Evolutionary conservation across 495 filamentous ascomycete genomes (phyloP), one percentile per base, ranked within the genome.

Genomic region (Xylaria castorea): DNA sequence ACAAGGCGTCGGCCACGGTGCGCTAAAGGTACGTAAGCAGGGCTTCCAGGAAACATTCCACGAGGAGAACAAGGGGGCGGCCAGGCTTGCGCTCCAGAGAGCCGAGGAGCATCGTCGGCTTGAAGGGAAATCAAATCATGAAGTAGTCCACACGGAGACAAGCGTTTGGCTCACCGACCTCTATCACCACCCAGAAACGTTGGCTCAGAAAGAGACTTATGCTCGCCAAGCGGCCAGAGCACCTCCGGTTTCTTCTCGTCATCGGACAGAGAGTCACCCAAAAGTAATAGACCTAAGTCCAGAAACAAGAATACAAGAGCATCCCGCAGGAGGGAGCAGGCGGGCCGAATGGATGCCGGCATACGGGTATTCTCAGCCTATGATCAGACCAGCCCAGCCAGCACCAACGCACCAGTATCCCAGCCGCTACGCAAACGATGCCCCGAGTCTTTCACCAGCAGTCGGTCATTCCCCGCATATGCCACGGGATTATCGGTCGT

Each of bases 151-250:
- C 18, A 38, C 51, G 6, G 14, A 42, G n/a, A 68, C 58, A 2
- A 71, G 44, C 2, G 71, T 79, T 22, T 76, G 78, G 78, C 64
- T 78, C 30, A 64, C 63, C 5, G 73, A 73, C 0, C 55, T 78
- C 12, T 76, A 80, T 27, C 16, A 73, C 7, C 40, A 75, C 20
- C 78, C 74, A 1, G 69, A 75, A 14, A 66, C 30, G 18, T 42
- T 78, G 8, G 74, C 73, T 22, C 32, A 44, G 58, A 73, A 64
- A 55, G 70, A 75, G 14, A 20, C 51, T 1, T 70, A 68, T 51
- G n/a, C 60, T 22, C 73, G 71, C 11, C n/a, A 48, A 2, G 60
- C 71, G 22, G 71, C 53, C 0, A 46, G 50, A 22, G 71, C 76
- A 30, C 71, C 69, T 2, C 74, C 76, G 14, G 69, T 75, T 16